These are phyloP conservation scores for Termitomyces sp. DNA, from an alignment of 768 basidiomycete species.

Conservation along the genomic window DNA sequence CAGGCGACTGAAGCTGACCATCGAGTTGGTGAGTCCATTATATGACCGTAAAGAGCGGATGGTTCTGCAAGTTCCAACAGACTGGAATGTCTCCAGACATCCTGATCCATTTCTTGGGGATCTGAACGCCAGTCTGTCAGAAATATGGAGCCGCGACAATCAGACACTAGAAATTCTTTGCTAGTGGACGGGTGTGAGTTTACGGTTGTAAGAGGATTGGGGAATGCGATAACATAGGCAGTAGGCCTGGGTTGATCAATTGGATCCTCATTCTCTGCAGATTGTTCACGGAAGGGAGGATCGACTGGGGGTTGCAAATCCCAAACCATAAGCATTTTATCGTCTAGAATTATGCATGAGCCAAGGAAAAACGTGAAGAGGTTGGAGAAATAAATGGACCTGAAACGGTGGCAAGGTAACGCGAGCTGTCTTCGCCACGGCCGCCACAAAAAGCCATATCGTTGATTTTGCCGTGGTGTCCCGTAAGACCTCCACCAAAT, in stretches of 20 bases:
- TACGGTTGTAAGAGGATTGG: conserved; percentile 66
- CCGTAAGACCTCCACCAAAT: conserved; percentile 77
- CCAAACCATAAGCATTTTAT: conserved; percentile 85
- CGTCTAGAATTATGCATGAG: conserved; percentile 38
- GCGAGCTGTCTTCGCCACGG: conserved; percentile 54
- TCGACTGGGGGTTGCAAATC: conserved; percentile 60
- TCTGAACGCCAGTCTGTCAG: conserved; percentile 82
- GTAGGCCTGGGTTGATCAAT: conserved; percentile 60
- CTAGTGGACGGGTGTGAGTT: conserved; percentile 64
- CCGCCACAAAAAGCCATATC: conserved; percentile 81
- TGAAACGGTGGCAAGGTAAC: conserved; percentile 79
- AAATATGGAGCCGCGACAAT: conserved; percentile 67
- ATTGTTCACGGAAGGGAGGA: conserved; percentile 30
- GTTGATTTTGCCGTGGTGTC: conserved; percentile 74
- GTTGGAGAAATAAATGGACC: conserved; percentile 32
- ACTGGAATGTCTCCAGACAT: conserved; percentile 55
- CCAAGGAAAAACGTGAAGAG: conserved; percentile 2
- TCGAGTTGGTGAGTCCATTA: conserved; percentile 36
- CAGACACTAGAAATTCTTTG: conserved; percentile 77
- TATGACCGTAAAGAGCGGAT: conserved; percentile 47
- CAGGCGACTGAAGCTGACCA: conserved; percentile 63
- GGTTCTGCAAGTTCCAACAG: conserved; percentile 73
- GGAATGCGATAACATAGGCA: conserved; percentile 68
- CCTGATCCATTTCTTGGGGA: conserved; percentile 45
- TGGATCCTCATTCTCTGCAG: conserved; percentile 21